These are phyloP conservation scores for Aspergillus sclerotioniger DNA, from an alignment of 495 filamentous ascomycete species.

Conservation along the genomic window DNA sequence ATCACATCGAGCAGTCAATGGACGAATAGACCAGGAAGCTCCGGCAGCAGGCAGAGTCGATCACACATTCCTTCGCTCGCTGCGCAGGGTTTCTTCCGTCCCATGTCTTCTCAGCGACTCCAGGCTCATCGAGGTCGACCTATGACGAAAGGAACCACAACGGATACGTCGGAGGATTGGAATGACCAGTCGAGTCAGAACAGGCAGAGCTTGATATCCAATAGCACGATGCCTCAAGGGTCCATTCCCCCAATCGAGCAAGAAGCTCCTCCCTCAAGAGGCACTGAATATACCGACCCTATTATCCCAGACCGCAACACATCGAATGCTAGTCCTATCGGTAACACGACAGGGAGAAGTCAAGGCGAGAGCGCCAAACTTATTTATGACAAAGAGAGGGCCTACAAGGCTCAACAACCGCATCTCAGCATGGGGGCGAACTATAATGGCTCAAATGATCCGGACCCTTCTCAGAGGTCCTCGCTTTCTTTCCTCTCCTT, in stretches of 20 bases:
- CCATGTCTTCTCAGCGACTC: conserved; percentile 93
- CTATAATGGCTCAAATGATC: conserved; percentile 47
- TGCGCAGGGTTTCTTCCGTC: conserved; percentile 88
- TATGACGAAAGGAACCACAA: conserved; percentile 39
- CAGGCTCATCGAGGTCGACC: conserved; percentile 80
- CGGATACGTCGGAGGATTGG: conserved; percentile 42
- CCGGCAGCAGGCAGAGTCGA: conserved; percentile 71
- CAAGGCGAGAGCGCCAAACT: conserved; percentile 72
- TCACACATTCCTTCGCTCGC: conserved; percentile 89
- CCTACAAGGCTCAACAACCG: conserved; percentile 48
- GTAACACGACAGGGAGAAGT: conserved; percentile 62
- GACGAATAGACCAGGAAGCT: conserved; percentile 57
- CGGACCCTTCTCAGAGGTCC: conserved; percentile 61
- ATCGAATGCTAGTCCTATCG: conserved; percentile 71
- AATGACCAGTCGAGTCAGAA: conserved; percentile 46
- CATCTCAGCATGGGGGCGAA: conserved; percentile 57
- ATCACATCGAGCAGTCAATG: conserved; percentile 34
- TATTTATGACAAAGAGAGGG: conserved; percentile 55
- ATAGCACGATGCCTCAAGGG: conserved; percentile 40
- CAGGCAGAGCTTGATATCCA: conserved; percentile 49
- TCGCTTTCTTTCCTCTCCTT: conserved; percentile 67
- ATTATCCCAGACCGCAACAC: conserved; percentile 63
- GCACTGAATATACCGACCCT: conserved; percentile 73
- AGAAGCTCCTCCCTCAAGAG: conserved; percentile 68
- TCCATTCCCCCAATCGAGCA: conserved; percentile 48